Base-by-base conservation (phyloP, 257 asterid genomes). In the Solanum verrucosum region DNA sequence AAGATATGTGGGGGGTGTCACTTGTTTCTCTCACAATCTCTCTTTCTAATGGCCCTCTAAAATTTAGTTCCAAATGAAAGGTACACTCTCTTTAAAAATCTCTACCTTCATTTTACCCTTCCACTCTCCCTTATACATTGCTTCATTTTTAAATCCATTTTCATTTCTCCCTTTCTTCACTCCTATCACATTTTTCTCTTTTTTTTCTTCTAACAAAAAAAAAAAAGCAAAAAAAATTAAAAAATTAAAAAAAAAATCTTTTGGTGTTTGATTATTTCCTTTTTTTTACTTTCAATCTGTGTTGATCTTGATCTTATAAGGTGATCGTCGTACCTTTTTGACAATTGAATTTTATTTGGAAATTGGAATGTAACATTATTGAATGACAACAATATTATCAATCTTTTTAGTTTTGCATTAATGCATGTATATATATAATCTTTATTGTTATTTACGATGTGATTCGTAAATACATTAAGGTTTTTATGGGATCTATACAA, bases 11-110 rank as follows among this genome's bases (percentile, higher is more conserved):
- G 18, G 67, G 44, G 85, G 85, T 31, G 42, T 49, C 20, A 82
- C 86, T 82, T 82, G 70, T 82, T 82, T 82, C 70, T 46, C 86
- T 82, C 86, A 11, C 7, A 49, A 82, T 82, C 86, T 49, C 86
- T 49, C 70, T 82, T 31, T 82, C 86, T 13, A 81, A 18, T 81
- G 85, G 68, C 63, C 15, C 84, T 44, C 65, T 42, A 56, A 27
- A 20, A 79, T 44, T 49, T 81, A 46, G 85, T 49, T 81, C 42
- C 40, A 46, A 81, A 81, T 8, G 10, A 29, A 81, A 81, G 85
- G 85, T 81, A 81, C 44, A 82, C 42, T 82, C 31, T 46, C 44
- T 82, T 29, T 49, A 3, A 8, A 49, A 82, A 6, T 79, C 70
- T 31, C 44, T 82, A 25, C 40, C 86, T 4, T 81, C 20, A 0